Percentiles rank a stretch among this genome's conserved stretches.
These are phyloP conservation scores for Phaeosphaeriaceae sp. DNA, from an alignment of 2,329 filamentous ascomycete genomes.

Conservation along the genomic window DNA sequence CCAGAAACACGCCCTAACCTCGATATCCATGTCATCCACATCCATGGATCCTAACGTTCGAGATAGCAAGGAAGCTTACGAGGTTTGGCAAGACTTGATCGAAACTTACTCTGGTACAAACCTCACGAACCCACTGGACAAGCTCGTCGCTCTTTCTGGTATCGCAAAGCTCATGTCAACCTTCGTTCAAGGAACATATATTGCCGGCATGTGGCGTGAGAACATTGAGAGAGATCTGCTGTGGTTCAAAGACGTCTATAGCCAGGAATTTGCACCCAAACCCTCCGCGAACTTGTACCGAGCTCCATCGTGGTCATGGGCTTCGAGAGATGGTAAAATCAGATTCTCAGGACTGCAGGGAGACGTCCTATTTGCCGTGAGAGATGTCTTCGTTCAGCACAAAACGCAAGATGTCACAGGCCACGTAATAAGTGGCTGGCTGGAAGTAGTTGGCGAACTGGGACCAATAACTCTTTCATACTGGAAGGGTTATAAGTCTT, in stretches of 20 bases:
- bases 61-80: not conserved
- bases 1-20: not conserved
- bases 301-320: conserved; percentile 22
- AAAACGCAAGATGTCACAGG: conserved; percentile 13
- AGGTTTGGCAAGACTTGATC: not conserved
- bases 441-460: not conserved
- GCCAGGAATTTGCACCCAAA: no score
- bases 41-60: not conserved
- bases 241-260: not conserved
- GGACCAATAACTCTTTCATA: not conserved
- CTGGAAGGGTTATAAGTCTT: not conserved
- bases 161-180: conserved; percentile 13
- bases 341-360: not conserved
- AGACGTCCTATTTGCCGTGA: not conserved
- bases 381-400: conserved; percentile 8
- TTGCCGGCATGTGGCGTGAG: conserved; percentile 18
- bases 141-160: conserved; percentile 16
- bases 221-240: conserved; percentile 3
- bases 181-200: conserved; percentile 4
- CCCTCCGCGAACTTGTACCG: conserved; percentile 3
- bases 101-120: not conserved
- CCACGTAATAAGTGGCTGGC: conserved; percentile 9
- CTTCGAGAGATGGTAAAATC: conserved; percentile 8
- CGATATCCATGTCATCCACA: not conserved
- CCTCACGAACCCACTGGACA: conserved; percentile 10